Conservation (phyloP, 2,329 filamentous ascomycete species). For the Pseudopyrenochaeta lycopersici region DNA sequence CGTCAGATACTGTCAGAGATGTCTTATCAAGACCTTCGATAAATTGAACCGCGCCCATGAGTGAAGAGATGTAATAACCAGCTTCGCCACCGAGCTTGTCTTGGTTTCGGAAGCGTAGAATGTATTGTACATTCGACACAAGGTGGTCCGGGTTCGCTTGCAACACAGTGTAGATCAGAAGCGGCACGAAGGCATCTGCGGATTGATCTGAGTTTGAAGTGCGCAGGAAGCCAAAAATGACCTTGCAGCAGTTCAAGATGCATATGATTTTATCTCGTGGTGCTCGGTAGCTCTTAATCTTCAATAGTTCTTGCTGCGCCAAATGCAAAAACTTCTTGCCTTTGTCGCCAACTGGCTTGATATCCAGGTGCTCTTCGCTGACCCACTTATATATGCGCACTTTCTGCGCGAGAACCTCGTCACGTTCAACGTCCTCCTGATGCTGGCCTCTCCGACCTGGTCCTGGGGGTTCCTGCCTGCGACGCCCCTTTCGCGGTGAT, state of each 20-base stretch:
- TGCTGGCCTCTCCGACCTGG: conserved; percentile 93
- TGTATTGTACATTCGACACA: conserved; percentile 98
- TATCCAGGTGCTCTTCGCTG: conserved; percentile 90
- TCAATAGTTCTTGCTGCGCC: conserved; percentile 92
- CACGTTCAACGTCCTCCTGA: conserved; percentile 95
- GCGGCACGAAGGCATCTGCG: conserved; percentile 88
- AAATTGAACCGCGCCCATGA: conserved; percentile 96
- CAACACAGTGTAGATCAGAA: conserved; percentile 94
- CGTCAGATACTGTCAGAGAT: conserved; percentile 89
- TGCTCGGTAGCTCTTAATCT: conserved; percentile 97
- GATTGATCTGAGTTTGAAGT: conserved; percentile 94
- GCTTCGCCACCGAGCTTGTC: conserved; percentile 98
- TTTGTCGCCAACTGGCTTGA: conserved; percentile 82
- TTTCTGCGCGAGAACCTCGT: conserved; percentile 95
- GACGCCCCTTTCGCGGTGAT: conserved; percentile 73
- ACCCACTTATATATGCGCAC: conserved; percentile 98
- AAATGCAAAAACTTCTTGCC: conserved; percentile 87
- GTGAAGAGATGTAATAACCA: conserved; percentile 94
- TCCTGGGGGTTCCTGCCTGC: conserved; percentile 66
- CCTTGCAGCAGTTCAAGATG: conserved; percentile 98
- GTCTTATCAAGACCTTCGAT: conserved; percentile 96
- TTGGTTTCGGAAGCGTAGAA: conserved; percentile 94
- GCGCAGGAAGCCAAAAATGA: conserved; percentile 94
- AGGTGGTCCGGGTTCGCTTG: conserved; percentile 94
- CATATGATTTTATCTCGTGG: conserved; percentile 98